Base-by-base conservation (phyloP, 2,329 filamentous ascomycete species). In the Claviceps pazoutovae region DNA sequence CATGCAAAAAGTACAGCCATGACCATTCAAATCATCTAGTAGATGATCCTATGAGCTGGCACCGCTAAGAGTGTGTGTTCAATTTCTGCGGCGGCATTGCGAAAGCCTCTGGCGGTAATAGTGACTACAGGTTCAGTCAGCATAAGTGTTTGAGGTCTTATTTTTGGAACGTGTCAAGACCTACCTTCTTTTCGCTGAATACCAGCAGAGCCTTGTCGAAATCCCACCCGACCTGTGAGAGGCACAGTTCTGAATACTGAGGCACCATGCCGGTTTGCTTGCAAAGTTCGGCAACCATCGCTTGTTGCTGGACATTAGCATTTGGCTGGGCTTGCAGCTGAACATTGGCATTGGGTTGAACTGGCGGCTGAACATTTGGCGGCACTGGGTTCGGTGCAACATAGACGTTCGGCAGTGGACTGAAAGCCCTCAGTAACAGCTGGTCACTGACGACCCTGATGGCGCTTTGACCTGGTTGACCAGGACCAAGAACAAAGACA, bases 401-500 rank as follows among this genome's bases (percentile, higher is more conserved):
- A 57, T 68, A 68, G 51, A 72, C 63, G 50, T 71, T 66, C 17
- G 75, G 73, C 16, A 80, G 63, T 9, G 74, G 62, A 30, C 67
- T 73, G 63, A 82, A 89, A 5, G 82, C 79, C 57, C 86, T 79
- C 48, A 95, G 69, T 14, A 80, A 81, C 41, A 94, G 73, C 69
- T 89, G 80, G 65, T 95, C 89, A 64, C 80, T 90, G 57, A 90
- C 74, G 39, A 95, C 84, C 47, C 88, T 79, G 51, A 94, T 79
- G 1, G 71, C 76, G 17, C 80, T 79, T 46, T 74, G 72, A 5
- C 80, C 75, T 0, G 80, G 79, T 37, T 75, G 75, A 36, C 86
- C 87, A 1, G 88, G 88, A 0, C 87, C 87, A 17, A 95, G 74
- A 42, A 90, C 71, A 62, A 94, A 88, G 0, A 80, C 85, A 49